Evolutionary conservation across 1,284 basidiomycete species (phyloP), one percentile per base, ranked within the genome.

Genomic region (Prillingera fragicola): DNA sequence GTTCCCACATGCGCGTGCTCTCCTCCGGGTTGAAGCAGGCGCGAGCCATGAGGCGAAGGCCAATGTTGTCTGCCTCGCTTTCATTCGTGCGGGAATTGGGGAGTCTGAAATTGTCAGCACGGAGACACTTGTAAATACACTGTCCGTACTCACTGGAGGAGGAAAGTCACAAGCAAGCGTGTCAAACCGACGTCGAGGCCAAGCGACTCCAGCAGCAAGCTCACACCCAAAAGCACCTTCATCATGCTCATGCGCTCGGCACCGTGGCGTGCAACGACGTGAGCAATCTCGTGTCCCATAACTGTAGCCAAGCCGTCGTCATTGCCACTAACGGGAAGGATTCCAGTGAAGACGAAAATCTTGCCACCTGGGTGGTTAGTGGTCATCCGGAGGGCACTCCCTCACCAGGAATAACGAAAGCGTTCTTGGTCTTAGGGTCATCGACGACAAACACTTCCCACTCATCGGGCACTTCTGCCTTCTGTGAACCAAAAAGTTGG

Each of bases 291-390:
- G 67, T 96, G 91, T 1, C 87, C 81, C 2, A 96, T 72, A 1
- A 96, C 83, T 7, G 85, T 84, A 1, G 92, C 88, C 0, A 97
- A 72, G 0, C 89, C 90, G 51, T 85, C 78, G 53, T 90, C 85
- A 51, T 89, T 82, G 49, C 74, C 74, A 37, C 82, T 83, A 5
- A 92, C 73, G 0, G 87, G 88, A 8, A 96, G 68, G 38, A 96
- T 88, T 0, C 91, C 91, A 0, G 86, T 89, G 57, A 88, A 95
- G 3, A 96, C 86, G 39, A 92, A 80, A 52, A 95, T 84, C 54
- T 80, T 81, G 15, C 77, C 77, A 4, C 83, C 82, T 76, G 50
- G 28, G 15, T 14, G n/a, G 37, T 40, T 36, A 43, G 41, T 9
- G 5, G n/a, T 14, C 19, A 15, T 18, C 14, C 8, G n/a, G 7